Conservation (phyloP, 805 yeast species). For the Kodamaea leandrae region DNA sequence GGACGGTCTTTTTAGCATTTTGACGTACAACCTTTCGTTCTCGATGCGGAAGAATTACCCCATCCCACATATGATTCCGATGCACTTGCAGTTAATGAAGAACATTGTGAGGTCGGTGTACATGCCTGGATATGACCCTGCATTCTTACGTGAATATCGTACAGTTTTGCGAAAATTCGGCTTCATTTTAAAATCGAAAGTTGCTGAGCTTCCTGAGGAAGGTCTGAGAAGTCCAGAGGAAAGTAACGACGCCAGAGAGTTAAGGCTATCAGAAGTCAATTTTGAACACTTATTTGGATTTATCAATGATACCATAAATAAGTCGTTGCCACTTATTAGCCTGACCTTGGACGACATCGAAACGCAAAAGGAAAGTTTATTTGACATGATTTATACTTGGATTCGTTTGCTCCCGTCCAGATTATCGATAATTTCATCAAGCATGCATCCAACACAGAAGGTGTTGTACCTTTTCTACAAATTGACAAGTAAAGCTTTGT, state of each 20-base stretch:
- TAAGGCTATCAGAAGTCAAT: slow-evolving; percentile 12
- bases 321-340: slow-evolving; percentile 27
- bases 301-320: slow-evolving; percentile 22
- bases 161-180: slow-evolving; percentile 27
- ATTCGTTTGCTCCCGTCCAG: slow-evolving; percentile 32
- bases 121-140: slow-evolving; percentile 34
- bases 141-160: slow-evolving; percentile 29
- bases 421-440: slow-evolving; percentile 21
- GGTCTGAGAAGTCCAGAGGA: not conserved
- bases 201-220: not conserved
- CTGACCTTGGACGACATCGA: slow-evolving; percentile 23
- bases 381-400: slow-evolving; percentile 36
- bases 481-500: slow-evolving; percentile 32
- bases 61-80: slow-evolving; percentile 22
- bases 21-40: slow-evolving; percentile 24
- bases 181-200: slow-evolving; percentile 4
- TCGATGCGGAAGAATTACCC: slow-evolving; percentile 13
- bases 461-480: slow-evolving; percentile 33
- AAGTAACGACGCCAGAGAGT: not conserved
- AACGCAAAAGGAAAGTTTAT: slow-evolving; percentile 32
- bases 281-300: slow-evolving; percentile 24
- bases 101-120: slow-evolving; percentile 34
- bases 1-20: slow-evolving; percentile 39
- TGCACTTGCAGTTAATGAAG: slow-evolving; percentile 34
- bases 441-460: slow-evolving; percentile 31